Evolutionary conservation across 2,329 filamentous ascomycete species (phyloP).

Genomic region (Gliomastix tumulicola): DNA sequence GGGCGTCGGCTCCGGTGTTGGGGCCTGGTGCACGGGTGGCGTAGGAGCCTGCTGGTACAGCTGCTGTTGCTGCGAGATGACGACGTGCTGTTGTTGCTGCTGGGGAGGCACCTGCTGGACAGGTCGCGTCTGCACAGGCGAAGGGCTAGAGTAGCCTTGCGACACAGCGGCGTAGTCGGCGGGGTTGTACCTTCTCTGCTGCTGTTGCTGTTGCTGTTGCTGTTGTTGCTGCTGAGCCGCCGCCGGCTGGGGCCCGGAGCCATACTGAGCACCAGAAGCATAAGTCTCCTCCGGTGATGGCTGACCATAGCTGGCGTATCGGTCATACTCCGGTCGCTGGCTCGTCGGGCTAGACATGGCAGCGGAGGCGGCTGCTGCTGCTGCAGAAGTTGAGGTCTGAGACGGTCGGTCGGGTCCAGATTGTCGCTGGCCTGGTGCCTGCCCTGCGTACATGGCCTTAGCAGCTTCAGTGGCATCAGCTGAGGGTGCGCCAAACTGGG

Average conservation of each 20-base stretch:
- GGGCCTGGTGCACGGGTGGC: slow-evolving; percentile 20
- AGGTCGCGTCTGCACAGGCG: slow-evolving; percentile 21
- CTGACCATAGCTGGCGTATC: slow-evolving; percentile 23
- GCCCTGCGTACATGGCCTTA: slow-evolving; percentile 53
- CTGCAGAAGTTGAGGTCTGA: slow-evolving; percentile 43
- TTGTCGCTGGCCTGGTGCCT: slow-evolving; percentile 43
- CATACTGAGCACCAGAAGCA: slow-evolving; percentile 19
- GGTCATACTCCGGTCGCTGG: slow-evolving; percentile 24
- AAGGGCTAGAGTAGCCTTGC: slow-evolving; percentile 29
- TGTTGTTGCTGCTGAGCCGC: too few species aligned
- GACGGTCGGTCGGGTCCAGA: slow-evolving; percentile 41
- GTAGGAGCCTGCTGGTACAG: slow-evolving; percentile 13
- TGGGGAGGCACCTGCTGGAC: slow-evolving; percentile 27
- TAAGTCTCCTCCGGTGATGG: slow-evolving; percentile 16
- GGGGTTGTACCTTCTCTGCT: slow-evolving; percentile 68
- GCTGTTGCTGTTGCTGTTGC: too few species aligned
- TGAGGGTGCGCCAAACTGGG: slow-evolving; percentile 14
- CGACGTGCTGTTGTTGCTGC: slow-evolving; percentile 26
- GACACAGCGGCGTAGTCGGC: slow-evolving; percentile 64
- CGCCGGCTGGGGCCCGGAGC: slow-evolving; percentile 18
- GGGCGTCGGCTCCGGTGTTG: slow-evolving; percentile 15
- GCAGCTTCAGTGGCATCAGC: slow-evolving; percentile 55
- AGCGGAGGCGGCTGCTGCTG: slow-evolving; percentile 48
- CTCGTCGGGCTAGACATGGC: slow-evolving; percentile 40
- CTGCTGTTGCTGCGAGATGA: slow-evolving; percentile 21